phyloP scores from a whole-genome alignment of 2,329 filamentous ascomycete genomes.

The Massarina eburnea region DNA sequence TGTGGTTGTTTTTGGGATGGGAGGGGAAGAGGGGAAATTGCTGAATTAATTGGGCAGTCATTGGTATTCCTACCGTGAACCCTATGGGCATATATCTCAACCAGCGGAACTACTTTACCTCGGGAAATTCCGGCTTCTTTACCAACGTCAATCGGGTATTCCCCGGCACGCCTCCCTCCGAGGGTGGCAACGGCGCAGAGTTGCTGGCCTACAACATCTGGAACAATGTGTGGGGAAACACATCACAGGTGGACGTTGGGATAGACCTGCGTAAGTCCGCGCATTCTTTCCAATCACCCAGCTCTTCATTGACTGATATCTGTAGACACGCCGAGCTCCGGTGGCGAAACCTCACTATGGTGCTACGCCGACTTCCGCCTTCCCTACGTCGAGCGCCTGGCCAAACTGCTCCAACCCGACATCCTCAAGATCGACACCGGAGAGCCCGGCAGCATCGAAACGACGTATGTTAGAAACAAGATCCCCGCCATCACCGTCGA shows the following conservation, averaged over 20 bases:
- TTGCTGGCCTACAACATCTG: constrained; percentile 41
- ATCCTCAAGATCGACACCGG: constrained; percentile 44
- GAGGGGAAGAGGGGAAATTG: too few species aligned
- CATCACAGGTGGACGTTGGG: constrained; percentile 42
- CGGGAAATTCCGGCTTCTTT: constrained; percentile 27
- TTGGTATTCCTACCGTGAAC: constrained; percentile 44
- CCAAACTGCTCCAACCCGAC: constrained; percentile 44
- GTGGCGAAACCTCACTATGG: constrained; percentile 42
- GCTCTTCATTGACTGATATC: too few species aligned
- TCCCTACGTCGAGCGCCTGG: constrained; percentile 42
- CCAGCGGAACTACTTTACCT: constrained; percentile 43
- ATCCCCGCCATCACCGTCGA: constrained; percentile 44
- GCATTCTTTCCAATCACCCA: too few species aligned
- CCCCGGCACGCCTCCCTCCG: constrained; percentile 25
- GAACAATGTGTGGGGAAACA: constrained; percentile 43
- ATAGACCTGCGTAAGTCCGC: too few species aligned
- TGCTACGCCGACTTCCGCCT: constrained; percentile 43
- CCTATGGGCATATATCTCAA: constrained; percentile 44
- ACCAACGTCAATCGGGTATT: constrained; percentile 43
- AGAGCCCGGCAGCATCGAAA: constrained; percentile 44
- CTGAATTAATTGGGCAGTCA: constrained; percentile 29
- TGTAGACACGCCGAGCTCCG: constrained; percentile 43
- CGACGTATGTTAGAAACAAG: constrained; percentile 38
- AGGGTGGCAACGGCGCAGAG: constrained; percentile 29
- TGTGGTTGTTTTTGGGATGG: background rate